Base-by-base conservation (phyloP, 2,329 filamentous ascomycete genomes). In the Ophiostoma sp. region DNA sequence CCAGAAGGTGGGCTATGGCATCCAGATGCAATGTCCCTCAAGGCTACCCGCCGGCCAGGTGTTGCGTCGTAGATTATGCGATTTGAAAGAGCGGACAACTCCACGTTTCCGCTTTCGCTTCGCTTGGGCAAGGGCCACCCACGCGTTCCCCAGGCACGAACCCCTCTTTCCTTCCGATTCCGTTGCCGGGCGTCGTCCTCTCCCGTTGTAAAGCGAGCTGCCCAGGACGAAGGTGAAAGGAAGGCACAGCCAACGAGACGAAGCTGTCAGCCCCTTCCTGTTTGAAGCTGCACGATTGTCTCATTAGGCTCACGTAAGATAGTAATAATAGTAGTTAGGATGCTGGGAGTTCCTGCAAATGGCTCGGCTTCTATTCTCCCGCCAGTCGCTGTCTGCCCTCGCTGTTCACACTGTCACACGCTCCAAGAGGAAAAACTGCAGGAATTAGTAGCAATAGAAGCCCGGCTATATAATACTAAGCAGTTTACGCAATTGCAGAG, bases 21-120 rank as follows among this genome's bases (percentile, higher is more conserved):
- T 27, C 27, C 27, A 27, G 2, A 27, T 27, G 27, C 27, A 27
- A 27, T 27, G 27, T 27, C 27, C 27, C 27, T 27, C 27, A 27
- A 27, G 27, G 27, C 27, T 27, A 27, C 27, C 27, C 27, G 27
- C 27, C 27, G 27, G 27, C 27, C 27, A 27, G 27, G 27, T 27
- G 27, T 27, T 27, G 27, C 27, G 27, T 27, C 27, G 27, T 9
- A 62, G 16, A 42, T 41, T 6, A n/a, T 62, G 16, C 38, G n/a
- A 6, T 4, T 12, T 41, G 14, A 16, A 2, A 27, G 38, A 62
- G 58, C 58, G 62, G n/a, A 16, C 62, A 64, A 64, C 62, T 64
- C 62, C 62, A 64, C 62, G 62, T 27, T 63, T 63, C 62, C 62
- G 62, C 62, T 64, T 36, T 64, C 41, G 62, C 62, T 41, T 27